These are phyloP conservation scores for Chaetomium globosum DNA, from an alignment of 2,329 filamentous ascomycete species.

Conservation along the genomic window DNA sequence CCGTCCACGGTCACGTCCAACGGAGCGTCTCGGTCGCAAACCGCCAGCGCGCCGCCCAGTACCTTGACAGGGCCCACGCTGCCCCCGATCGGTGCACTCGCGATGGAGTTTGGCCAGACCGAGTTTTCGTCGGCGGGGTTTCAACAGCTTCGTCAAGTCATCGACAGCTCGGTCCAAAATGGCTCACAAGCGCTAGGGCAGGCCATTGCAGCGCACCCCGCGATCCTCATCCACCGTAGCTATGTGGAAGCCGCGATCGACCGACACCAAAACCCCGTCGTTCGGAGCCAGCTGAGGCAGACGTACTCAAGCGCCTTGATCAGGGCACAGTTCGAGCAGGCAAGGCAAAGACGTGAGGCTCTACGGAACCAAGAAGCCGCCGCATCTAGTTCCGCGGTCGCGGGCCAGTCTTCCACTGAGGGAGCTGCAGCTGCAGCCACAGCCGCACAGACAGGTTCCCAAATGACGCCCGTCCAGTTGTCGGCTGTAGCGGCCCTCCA, in stretches of 20 bases:
- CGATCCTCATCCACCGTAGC: conserved; percentile 51
- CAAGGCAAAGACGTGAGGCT: conserved; percentile 37
- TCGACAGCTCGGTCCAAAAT: conserved; percentile 56
- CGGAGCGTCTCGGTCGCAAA: conserved; percentile 21
- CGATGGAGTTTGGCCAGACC: conserved; percentile 37
- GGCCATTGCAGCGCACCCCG: conserved; percentile 52
- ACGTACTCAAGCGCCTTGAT: conserved; percentile 53
- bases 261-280: conserved; percentile 52
- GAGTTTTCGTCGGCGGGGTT: conserved; percentile 40
- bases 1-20: conserved; percentile 18
- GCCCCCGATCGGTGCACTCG: conserved; percentile 25
- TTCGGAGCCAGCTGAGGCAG: conserved; percentile 54
- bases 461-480: conserved; percentile 25
- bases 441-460: conserved; percentile 1
- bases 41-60: conserved; percentile 27
- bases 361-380: conserved; percentile 34
- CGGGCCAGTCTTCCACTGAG: background rate
- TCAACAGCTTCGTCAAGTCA: conserved; percentile 53
- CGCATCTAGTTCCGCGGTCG: conserved; percentile 4
- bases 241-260: conserved; percentile 57
- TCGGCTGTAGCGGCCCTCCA: conserved; percentile 33
- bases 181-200: conserved; percentile 53
- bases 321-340: conserved; percentile 51
- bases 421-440: background rate
- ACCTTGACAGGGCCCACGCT: conserved; percentile 17